These are phyloP conservation scores for Mikania micrantha DNA, from an alignment of 129 eudicot species.

Conservation along the genomic window DNA sequence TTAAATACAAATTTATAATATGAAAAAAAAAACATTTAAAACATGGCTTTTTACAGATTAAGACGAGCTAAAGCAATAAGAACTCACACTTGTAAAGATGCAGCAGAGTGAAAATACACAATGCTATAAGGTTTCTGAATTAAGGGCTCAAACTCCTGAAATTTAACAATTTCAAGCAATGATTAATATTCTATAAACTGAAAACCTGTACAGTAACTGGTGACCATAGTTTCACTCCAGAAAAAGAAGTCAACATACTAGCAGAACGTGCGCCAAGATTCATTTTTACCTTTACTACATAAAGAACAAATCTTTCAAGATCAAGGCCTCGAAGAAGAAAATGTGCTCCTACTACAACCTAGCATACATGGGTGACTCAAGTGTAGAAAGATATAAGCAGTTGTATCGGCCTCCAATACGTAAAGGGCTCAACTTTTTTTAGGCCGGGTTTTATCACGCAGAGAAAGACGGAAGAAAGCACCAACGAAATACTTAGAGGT, in stretches of 20 bases:
- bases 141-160: slow-evolving; percentile 98
- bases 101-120: slow-evolving; percentile 96
- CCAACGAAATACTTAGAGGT: too few species aligned
- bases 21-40: background rate
- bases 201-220: background rate
- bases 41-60: background rate
- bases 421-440: too few species aligned
- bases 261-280: background rate
- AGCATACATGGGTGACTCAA: too few species aligned
- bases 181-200: slow-evolving; percentile 4
- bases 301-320: slow-evolving; percentile 85
- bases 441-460: too few species aligned
- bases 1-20: too few species aligned
- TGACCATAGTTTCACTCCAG: background rate
- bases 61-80: slow-evolving; percentile 1
- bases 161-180: slow-evolving; percentile 11
- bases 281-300: slow-evolving; percentile 77
- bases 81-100: slow-evolving; percentile 84
- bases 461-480: too few species aligned
- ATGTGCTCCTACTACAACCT: slow-evolving; percentile 99
- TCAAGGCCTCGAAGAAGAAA: slow-evolving; percentile 94
- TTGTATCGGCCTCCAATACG: too few species aligned
- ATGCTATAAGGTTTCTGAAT: slow-evolving; percentile 86
- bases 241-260: background rate
- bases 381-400: too few species aligned